Percentiles rank a stretch among this genome's conserved stretches.
These are phyloP conservation scores for Ascochyta rabiei DNA, from an alignment of 2,329 filamentous ascomycete genomes.

Conservation along the genomic window DNA sequence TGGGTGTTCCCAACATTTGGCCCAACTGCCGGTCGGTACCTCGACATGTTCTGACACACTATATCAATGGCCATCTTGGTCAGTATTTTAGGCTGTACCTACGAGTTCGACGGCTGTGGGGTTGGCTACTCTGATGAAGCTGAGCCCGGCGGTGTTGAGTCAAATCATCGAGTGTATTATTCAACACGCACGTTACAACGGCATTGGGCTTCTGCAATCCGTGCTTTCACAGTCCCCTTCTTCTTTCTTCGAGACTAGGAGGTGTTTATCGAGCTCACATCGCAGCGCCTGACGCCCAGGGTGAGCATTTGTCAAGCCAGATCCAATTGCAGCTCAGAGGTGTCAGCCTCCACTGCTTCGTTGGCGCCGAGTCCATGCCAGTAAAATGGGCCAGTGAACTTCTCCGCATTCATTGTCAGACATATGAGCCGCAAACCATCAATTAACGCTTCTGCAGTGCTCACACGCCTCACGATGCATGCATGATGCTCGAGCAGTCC, in stretches of 20 bases:
- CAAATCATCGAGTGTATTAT: not conserved
- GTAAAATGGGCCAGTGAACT: not conserved
- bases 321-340: not conserved
- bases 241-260: not conserved
- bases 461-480: not conserved
- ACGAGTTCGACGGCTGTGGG: not conserved
- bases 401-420: not conserved
- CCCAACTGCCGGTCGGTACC: not conserved
- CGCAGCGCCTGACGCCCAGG: not conserved
- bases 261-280: not conserved
- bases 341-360: not conserved
- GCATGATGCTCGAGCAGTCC: not conserved
- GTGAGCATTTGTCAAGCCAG: not conserved
- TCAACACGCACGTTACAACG: not conserved
- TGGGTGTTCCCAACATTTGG: not conserved
- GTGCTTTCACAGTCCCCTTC: not conserved
- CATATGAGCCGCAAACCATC: not conserved
- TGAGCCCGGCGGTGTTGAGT: not conserved
- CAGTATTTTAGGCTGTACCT: not conserved
- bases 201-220: not conserved
- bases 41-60: too few relatives aligned
- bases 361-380: not conserved
- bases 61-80: not conserved
- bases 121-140: not conserved
- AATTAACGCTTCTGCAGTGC: not conserved